phyloP scores from a whole-genome alignment of 169 alveolate species.

The Plasmodium vivax region DNA sequence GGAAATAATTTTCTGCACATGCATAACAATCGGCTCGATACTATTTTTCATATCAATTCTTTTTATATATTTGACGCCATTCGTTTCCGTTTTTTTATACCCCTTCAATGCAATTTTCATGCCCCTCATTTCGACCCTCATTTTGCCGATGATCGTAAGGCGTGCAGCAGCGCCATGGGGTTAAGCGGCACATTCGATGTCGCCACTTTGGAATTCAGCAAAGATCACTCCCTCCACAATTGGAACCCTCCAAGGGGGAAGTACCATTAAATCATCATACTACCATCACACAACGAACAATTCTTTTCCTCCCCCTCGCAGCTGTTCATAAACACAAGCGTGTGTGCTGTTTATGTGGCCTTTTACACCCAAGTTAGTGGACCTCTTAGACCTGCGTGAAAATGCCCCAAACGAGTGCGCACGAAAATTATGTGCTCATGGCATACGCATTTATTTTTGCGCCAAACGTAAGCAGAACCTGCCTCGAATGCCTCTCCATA shows the following conservation, averaged over 20 bases:
- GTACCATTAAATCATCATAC: neutral
- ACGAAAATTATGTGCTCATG: neutral
- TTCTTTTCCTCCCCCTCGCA: neutral
- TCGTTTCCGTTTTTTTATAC: conserved; percentile 21
- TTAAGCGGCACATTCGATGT: neutral
- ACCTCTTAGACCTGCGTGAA: neutral
- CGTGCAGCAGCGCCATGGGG: neutral
- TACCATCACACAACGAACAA: neutral
- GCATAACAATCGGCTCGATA: conserved; percentile 17
- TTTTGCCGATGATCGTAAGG: conserved; percentile 33
- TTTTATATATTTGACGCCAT: conserved; percentile 36
- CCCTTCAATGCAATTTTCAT: conserved; percentile 47
- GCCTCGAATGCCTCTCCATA: neutral
- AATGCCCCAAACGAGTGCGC: neutral
- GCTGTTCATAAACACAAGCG: conserved; percentile 17
- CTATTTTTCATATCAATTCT: conserved; percentile 40
- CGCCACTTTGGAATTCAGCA: neutral
- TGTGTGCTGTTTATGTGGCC: conserved; percentile 5
- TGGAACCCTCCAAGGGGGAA: neutral
- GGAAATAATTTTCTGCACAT: conserved; percentile 25
- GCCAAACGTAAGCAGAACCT: neutral
- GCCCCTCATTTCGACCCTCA: conserved; percentile 59
- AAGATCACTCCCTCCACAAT: neutral
- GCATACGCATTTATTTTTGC: neutral
- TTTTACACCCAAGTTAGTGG: conserved; percentile 20